A percentile compares a stretch with the other conserved stretches of the same genome.
Conservation (phyloP, 75 land plant species). For the Azolla pinnata region DNA sequence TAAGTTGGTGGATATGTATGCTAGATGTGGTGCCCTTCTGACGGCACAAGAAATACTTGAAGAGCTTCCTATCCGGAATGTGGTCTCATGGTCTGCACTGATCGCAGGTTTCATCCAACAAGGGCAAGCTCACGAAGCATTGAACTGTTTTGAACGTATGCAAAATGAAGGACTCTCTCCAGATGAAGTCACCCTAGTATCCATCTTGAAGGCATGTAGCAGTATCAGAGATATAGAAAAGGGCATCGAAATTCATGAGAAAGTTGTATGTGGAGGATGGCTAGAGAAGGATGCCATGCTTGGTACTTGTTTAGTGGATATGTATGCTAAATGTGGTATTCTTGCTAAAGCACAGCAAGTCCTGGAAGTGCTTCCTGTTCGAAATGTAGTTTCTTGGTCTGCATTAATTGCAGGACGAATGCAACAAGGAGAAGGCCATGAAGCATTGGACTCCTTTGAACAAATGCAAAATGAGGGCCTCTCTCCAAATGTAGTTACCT, state of each 20-base stretch:
- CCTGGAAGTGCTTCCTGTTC: conserved; percentile 10
- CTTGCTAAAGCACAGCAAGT: conserved; percentile 12
- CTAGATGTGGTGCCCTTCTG: conserved; percentile 12
- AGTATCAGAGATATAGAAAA: conserved; percentile 25
- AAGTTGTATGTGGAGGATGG: conserved; percentile 40
- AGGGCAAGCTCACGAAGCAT: conserved; percentile 20
- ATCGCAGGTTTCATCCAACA: conserved; percentile 15
- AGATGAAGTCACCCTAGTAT: conserved; percentile 35
- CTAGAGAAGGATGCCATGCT: conserved; percentile 2
- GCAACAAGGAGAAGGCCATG: conserved; percentile 32
- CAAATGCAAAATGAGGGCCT: conserved; percentile 32
- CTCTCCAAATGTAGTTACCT: conserved; percentile 37
- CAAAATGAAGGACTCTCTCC: conserved; percentile 27
- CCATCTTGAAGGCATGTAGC: conserved; percentile 49
- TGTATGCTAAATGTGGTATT: conserved; percentile 16
- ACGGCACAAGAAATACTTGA: conserved; percentile 16
- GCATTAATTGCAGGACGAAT: conserved; percentile 51
- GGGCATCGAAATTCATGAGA: conserved; percentile 58
- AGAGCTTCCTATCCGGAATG: conserved; percentile 10
- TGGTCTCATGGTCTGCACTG: conserved; percentile 23
- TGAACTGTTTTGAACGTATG: conserved; percentile 11
- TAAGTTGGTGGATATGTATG: conserved; percentile 22
- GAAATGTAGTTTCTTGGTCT: conserved; percentile 39
- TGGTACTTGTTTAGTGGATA: conserved; percentile 15
- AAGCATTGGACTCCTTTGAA: conserved; percentile 35